phyloP scores from a whole-genome alignment of 257 asterid species.

The Nicotiana tabacum region DNA sequence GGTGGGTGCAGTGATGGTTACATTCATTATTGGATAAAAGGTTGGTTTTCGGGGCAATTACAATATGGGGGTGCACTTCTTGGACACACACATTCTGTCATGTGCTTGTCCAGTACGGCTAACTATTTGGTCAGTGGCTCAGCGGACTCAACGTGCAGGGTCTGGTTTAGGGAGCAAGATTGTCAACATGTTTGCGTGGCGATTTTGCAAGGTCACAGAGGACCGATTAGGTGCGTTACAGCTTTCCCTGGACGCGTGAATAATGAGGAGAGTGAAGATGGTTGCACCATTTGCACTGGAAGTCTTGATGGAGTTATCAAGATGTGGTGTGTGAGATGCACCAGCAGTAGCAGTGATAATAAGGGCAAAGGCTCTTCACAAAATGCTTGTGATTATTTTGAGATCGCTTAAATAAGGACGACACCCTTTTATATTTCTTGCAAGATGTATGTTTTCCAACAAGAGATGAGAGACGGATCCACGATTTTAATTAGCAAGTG shows the following conservation, averaged over 20 bases:
- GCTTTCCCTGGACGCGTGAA: constrained; percentile 28
- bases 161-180: constrained; percentile 65
- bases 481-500: neutral
- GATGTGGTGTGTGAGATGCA: constrained; percentile 63
- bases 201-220: constrained; percentile 76
- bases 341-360: neutral
- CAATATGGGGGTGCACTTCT: constrained; percentile 86
- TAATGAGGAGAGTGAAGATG: constrained; percentile 50
- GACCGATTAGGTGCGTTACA: constrained; percentile 67
- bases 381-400: constrained; percentile 61
- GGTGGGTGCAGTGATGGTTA: constrained; percentile 96
- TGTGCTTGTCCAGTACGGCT: constrained; percentile 60
- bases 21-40: constrained; percentile 79
- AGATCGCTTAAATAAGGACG: constrained; percentile 27
- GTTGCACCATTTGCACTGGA: constrained; percentile 75
- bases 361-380: constrained; percentile 17
- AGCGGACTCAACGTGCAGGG: constrained; percentile 70
- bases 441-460: neutral
- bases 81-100: constrained; percentile 86
- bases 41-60: constrained; percentile 86
- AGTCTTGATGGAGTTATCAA: constrained; percentile 85
- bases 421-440: neutral
- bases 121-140: constrained; percentile 67
- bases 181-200: constrained; percentile 66
- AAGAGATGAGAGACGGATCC: neutral